Evolutionary conservation across 176 grass and related monocot genomes (phyloP).

Genomic region (Otatea glauca): DNA sequence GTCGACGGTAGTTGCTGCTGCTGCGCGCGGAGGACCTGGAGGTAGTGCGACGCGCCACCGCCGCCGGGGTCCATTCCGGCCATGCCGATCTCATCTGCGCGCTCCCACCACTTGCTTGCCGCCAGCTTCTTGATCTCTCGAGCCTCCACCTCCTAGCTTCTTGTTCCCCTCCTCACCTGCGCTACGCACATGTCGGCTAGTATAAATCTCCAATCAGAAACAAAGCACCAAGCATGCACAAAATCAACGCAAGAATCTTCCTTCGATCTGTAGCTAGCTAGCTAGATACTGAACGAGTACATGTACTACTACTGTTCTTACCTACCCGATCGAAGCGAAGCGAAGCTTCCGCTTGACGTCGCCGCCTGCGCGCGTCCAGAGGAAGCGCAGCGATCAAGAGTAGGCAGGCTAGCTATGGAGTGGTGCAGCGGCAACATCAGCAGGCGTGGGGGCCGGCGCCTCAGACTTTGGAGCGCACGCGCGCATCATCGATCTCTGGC

Average conservation of each 20-base stretch:
- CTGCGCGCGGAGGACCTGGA: slow-evolving; percentile 64
- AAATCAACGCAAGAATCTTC: not conserved
- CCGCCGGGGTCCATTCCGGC: slow-evolving; percentile 56
- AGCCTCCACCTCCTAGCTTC: slow-evolving; percentile 1
- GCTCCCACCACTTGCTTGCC: slow-evolving; percentile 85
- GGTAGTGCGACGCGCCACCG: slow-evolving; percentile 58
- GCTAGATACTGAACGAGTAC: not conserved
- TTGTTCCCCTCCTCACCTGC: slow-evolving; percentile 21
- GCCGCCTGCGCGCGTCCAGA: not conserved
- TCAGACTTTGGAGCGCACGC: not conserved
- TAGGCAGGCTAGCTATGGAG: not conserved
- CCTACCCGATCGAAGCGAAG: not conserved
- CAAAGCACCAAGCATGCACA: not conserved
- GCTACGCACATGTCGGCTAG: not conserved
- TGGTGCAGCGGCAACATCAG: not conserved
- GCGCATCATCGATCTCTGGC: slow-evolving; percentile 13
- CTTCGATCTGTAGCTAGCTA: not conserved
- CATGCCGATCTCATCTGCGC: slow-evolving; percentile 56
- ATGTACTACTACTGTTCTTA: not conserved
- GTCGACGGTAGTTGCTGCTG: slow-evolving; percentile 20
- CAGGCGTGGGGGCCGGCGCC: not conserved
- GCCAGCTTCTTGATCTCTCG: slow-evolving; percentile 65
- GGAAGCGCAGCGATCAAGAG: not conserved
- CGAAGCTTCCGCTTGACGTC: slow-evolving; percentile 1
- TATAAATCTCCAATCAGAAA: not conserved